Conservation (phyloP, 2,329 filamentous ascomycete genomes). For the Fusarium burgessii region DNA sequence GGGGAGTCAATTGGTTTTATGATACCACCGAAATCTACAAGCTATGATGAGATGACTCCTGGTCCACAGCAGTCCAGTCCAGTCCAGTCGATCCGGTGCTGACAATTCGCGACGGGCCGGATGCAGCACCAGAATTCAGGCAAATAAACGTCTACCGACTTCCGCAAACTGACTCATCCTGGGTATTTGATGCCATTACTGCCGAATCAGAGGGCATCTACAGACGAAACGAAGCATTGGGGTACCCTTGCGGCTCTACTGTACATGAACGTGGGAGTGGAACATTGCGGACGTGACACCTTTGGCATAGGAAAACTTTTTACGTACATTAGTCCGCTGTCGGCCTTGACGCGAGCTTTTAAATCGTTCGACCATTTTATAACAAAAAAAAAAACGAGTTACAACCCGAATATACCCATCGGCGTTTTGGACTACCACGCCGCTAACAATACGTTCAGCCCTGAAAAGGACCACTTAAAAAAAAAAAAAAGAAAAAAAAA, state of each 20-base stretch:
- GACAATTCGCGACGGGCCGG: conserved; percentile 43
- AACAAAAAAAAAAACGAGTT: conserved; percentile 14
- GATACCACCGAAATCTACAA: conserved; percentile 25
- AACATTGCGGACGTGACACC: conserved; percentile 7
- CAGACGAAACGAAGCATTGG: conserved; percentile 16
- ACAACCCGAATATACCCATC: conserved; percentile 23
- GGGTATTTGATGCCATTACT: conserved; percentile 19
- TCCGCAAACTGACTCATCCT: conserved; percentile 44
- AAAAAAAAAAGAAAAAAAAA: conserved; percentile 2
- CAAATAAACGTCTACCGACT: conserved; percentile 40
- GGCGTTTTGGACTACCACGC: conserved; percentile 20
- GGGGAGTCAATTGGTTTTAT: conserved; percentile 37
- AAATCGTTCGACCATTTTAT: conserved; percentile 17
- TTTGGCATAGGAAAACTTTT: conserved; percentile 34
- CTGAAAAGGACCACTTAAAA: conserved; percentile 34
- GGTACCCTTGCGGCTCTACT: conserved; percentile 36
- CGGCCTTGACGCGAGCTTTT: conserved; percentile 25
- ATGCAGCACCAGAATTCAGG: conserved; percentile 37
- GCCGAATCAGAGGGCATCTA: conserved; percentile 34
- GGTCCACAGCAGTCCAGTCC: conserved; percentile 6
- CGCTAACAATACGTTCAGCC: conserved; percentile 33
- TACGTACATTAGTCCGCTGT: conserved; percentile 32
- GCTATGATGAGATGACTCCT: conserved; percentile 40
- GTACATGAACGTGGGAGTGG: conserved; percentile 23
- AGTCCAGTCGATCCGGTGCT: conserved; percentile 11